Evolutionary conservation across 768 basidiomycete species (phyloP).

Genomic region (Melanogaster broomeanus): DNA sequence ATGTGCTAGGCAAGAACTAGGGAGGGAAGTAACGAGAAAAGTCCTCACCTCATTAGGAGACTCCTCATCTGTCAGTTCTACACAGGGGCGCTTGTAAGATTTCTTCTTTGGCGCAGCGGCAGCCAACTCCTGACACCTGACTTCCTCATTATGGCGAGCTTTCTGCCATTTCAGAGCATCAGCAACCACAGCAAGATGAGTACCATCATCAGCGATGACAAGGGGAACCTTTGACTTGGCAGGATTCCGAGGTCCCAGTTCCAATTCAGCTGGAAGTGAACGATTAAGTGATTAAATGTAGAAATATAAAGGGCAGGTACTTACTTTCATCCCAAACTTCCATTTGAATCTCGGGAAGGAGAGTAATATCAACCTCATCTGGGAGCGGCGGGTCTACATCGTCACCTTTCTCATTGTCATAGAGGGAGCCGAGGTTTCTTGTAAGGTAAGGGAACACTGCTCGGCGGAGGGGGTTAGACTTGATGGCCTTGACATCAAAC

Average conservation of each 20-base stretch:
- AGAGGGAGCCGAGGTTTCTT: neutral
- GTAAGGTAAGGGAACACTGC: neutral
- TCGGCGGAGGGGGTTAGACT: neutral
- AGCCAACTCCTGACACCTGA: neutral
- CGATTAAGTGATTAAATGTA: neutral
- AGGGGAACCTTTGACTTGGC: neutral
- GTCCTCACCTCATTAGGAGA: neutral
- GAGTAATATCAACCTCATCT: neutral
- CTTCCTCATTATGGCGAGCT: neutral
- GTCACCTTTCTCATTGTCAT: neutral
- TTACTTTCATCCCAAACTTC: neutral
- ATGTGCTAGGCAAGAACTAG: no score
- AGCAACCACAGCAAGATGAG: neutral
- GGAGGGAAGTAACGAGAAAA: no score
- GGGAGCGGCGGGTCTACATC: neutral
- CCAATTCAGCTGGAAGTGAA: neutral
- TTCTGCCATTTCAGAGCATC: conserved; percentile 1
- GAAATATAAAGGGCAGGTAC: neutral
- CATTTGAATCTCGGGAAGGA: neutral
- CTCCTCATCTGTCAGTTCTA: neutral
- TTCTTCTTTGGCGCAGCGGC: neutral
- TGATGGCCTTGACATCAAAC: neutral
- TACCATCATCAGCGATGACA: neutral
- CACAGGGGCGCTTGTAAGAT: neutral
- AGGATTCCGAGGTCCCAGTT: neutral